Conservation (phyloP, 805 yeast species). For the Metschnikowia kunwiensis region DNA sequence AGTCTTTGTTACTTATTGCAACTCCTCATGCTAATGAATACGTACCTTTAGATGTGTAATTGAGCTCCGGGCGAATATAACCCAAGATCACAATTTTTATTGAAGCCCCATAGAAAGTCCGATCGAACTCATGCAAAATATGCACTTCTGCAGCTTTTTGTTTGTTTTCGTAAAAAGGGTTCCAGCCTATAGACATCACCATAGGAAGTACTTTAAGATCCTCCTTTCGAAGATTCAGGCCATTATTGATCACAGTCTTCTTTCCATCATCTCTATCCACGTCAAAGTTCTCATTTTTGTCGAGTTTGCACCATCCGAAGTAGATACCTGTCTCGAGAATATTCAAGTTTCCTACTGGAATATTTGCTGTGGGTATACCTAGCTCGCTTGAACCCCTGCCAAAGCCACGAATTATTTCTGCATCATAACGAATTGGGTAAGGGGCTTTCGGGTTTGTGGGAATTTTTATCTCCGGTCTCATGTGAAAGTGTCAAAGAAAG, state of each 20-base stretch:
- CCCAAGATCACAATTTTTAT: conserved; percentile 75
- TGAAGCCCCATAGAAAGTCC: conserved; percentile 78
- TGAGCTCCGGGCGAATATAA: conserved; percentile 84
- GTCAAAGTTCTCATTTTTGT: conserved; percentile 6
- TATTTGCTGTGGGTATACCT: conserved; percentile 94
- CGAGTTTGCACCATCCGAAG: conserved; percentile 66
- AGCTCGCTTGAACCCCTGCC: conserved; percentile 94
- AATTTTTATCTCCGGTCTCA: conserved; percentile 44
- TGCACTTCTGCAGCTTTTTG: conserved; percentile 86
- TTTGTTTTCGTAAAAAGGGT: conserved; percentile 82
- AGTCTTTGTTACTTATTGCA: conserved; percentile 13
- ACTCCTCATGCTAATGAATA: neutral
- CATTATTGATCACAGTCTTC: conserved; percentile 54
- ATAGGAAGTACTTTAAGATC: conserved; percentile 62
- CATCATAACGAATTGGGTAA: conserved; percentile 40
- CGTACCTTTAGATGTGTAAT: conserved; percentile 65
- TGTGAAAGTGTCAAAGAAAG: too few species aligned
- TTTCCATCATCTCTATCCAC: conserved; percentile 21
- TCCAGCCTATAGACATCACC: conserved; percentile 96
- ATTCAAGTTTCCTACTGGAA: conserved; percentile 55
- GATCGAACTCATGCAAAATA: conserved; percentile 66
- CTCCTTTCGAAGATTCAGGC: conserved; percentile 44
- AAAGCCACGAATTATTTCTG: conserved; percentile 72
- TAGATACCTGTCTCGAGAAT: conserved; percentile 75
- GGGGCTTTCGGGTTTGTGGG: conserved; percentile 49